Percentiles rank a stretch among this genome's conserved stretches.
Evolutionary conservation across 2,329 filamentous ascomycete species (phyloP).

Genomic region (Tolypocladium tropicale): DNA sequence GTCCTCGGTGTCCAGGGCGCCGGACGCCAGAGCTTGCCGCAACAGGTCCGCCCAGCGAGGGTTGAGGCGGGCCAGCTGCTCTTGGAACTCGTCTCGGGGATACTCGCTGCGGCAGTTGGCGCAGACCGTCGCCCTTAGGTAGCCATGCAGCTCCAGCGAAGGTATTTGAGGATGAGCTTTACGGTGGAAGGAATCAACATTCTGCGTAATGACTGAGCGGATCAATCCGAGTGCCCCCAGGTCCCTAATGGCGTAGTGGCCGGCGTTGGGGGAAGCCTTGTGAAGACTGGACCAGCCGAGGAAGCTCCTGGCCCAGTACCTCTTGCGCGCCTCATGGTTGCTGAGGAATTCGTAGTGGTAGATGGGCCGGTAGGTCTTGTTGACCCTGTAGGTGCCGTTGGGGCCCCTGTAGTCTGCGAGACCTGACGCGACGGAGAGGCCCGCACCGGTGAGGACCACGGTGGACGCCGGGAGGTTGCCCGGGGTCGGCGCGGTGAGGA

Average conservation of each 20-base stretch:
- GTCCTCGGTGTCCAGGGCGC: constrained; percentile 70
- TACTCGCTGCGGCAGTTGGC: constrained; percentile 65
- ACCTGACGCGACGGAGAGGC: constrained; percentile 86
- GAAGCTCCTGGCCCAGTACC: constrained; percentile 95
- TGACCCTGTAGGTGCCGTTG: constrained; percentile 86
- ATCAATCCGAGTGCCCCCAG: constrained; percentile 65
- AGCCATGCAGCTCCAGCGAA: constrained; percentile 85
- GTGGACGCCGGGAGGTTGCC: constrained; percentile 35
- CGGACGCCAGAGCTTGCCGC: constrained; percentile 56
- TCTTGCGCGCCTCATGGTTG: constrained; percentile 74
- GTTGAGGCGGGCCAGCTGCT: constrained; percentile 66
- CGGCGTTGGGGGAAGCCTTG: constrained; percentile 67
- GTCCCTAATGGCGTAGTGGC: constrained; percentile 66
- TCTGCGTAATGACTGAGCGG: constrained; percentile 78
- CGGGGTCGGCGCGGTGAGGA: constrained; percentile 56
- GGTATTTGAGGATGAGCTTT: constrained; percentile 62
- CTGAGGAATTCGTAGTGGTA: constrained; percentile 84
- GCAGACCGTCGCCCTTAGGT: constrained; percentile 73
- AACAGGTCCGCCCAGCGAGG: constrained; percentile 78
- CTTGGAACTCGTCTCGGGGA: constrained; percentile 64
- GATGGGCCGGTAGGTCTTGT: constrained; percentile 82
- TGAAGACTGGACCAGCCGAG: constrained; percentile 80
- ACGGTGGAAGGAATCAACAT: constrained; percentile 90
- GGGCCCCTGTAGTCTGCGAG: constrained; percentile 85
- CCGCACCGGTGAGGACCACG: constrained; percentile 63